These are phyloP conservation scores for Amanita rubescens DNA, from an alignment of 768 basidiomycete genomes.

Conservation along the genomic window DNA sequence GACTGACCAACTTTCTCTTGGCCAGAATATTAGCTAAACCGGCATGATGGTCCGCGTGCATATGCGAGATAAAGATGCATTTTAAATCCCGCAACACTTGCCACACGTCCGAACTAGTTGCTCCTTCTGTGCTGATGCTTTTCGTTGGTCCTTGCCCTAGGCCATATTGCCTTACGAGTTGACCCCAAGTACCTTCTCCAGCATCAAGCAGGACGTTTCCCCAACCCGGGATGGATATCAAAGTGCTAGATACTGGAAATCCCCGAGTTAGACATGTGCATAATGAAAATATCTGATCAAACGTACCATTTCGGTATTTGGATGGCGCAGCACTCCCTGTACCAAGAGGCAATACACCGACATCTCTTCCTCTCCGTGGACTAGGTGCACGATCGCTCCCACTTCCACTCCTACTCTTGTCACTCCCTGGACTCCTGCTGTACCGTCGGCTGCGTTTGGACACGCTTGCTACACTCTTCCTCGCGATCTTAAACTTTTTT, in stretches of 20 bases:
- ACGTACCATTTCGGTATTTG: conserved; percentile 80
- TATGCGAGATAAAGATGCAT: conserved; percentile 83
- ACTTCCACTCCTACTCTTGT: neutral
- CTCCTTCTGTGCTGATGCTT: conserved; percentile 16
- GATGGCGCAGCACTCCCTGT: conserved; percentile 84
- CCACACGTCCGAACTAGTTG: conserved; percentile 34
- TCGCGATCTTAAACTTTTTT: conserved; percentile 33
- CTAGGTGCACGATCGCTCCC: neutral
- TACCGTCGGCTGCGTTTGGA: conserved; percentile 2
- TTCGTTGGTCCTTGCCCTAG: conserved; percentile 10
- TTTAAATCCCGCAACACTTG: conserved; percentile 60
- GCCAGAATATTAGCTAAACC: conserved; percentile 71
- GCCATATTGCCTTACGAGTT: conserved; percentile 75
- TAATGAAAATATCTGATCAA: neutral
- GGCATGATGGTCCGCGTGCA: conserved; percentile 90
- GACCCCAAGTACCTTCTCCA: conserved; percentile 92
- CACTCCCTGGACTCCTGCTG: conserved; percentile 3
- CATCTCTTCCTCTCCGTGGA: conserved; percentile 44
- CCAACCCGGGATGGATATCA: conserved; percentile 64
- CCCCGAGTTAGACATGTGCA: neutral
- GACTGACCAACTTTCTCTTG: conserved; percentile 55
- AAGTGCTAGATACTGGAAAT: conserved; percentile 61
- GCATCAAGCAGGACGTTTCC: conserved; percentile 80
- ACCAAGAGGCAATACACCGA: conserved; percentile 72
- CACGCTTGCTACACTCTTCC: conserved; percentile 21